phyloP scores from a whole-genome alignment of 2,329 filamentous ascomycete genomes.

The Fusarium sp. region DNA sequence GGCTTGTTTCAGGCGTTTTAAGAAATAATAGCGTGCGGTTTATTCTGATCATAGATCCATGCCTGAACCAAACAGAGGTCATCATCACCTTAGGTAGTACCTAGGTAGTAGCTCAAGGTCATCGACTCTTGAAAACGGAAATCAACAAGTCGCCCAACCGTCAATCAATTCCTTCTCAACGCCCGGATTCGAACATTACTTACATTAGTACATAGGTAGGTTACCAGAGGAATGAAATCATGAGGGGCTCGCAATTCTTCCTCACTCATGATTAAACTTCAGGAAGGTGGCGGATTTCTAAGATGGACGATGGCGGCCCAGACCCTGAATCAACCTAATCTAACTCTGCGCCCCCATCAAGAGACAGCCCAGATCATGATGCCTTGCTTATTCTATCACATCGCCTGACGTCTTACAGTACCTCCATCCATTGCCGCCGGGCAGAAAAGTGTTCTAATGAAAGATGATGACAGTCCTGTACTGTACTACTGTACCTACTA shows the following conservation, averaged over 20 bases:
- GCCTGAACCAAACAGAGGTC: not conserved
- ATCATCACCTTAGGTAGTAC: not conserved
- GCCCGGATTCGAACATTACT: slow-evolving; percentile 6
- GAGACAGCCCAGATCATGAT: not conserved
- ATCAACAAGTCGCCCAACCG: not conserved
- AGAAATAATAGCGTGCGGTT: slow-evolving; percentile 32
- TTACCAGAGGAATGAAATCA: slow-evolving; percentile 2
- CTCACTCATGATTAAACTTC: slow-evolving; percentile 1
- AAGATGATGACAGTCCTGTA: not conserved
- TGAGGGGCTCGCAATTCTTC: not conserved
- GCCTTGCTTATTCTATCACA: slow-evolving; percentile 21
- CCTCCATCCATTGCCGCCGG: not conserved
- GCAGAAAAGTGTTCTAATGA: not conserved
- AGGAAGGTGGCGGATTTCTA: slow-evolving; percentile 41
- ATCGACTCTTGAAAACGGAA: slow-evolving; percentile 1
- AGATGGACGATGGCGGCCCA: slow-evolving; percentile 22
- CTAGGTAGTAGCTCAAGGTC: not conserved
- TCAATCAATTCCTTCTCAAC: slow-evolving; percentile 23
- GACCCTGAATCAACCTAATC: slow-evolving; percentile 14
- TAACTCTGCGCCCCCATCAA: not conserved
- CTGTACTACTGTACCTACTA: not conserved
- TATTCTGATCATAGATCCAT: slow-evolving; percentile 6
- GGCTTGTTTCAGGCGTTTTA: slow-evolving; percentile 39
- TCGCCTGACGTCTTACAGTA: slow-evolving; percentile 11
- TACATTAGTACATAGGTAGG: not conserved